A percentile compares a stretch with the other conserved stretches of the same genome.
phyloP scores from a whole-genome alignment of 2,329 filamentous ascomycete genomes.

The Cladosporium sp. region DNA sequence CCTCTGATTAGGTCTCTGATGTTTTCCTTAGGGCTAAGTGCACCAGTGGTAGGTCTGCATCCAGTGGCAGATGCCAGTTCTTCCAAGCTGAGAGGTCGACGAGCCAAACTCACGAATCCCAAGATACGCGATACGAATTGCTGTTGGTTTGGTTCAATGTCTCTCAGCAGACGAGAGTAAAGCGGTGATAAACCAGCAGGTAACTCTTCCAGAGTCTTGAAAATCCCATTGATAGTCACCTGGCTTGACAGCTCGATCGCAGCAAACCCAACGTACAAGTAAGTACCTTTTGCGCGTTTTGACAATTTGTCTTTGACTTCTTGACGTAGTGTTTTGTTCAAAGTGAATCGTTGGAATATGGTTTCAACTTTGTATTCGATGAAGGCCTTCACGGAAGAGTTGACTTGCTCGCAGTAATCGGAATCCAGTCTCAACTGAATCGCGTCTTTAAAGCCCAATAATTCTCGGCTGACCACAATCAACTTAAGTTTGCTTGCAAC shows the following conservation, averaged over 20 bases:
- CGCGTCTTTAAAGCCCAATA: background rate
- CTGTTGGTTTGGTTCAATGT: background rate
- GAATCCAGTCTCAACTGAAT: background rate
- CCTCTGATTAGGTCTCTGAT: too few species aligned
- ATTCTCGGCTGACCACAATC: conserved; percentile 12
- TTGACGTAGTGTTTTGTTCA: background rate
- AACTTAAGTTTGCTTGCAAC: background rate
- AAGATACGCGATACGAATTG: background rate
- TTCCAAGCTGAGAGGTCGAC: background rate
- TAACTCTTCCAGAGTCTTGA: background rate
- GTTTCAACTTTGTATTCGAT: background rate
- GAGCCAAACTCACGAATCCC: background rate
- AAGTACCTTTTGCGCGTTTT: background rate
- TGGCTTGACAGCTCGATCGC: background rate
- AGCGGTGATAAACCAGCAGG: background rate
- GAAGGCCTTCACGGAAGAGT: background rate
- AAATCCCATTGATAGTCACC: background rate
- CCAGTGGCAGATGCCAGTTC: background rate
- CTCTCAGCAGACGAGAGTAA: background rate
- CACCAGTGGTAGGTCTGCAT: too few species aligned
- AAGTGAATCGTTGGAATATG: background rate
- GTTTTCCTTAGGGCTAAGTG: too few species aligned
- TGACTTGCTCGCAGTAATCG: background rate
- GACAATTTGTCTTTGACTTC: background rate
- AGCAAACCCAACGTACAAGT: background rate